Conservation (phyloP, 306 rosid genomes). For the Amphicarpaea edgeworthii region DNA sequence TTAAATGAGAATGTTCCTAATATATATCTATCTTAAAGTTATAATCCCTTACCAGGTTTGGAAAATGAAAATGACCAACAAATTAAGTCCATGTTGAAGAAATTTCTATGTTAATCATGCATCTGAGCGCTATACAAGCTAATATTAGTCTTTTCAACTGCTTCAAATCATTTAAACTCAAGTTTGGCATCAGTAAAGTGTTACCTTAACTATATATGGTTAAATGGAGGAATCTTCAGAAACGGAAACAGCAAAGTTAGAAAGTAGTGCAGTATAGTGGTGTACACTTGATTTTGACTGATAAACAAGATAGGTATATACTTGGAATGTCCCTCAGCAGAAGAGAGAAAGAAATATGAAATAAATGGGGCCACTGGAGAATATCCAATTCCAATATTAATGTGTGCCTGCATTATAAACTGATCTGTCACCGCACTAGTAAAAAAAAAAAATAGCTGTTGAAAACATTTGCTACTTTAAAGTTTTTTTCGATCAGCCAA, state of each 20-base stretch:
- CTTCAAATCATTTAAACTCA: conserved; percentile 26
- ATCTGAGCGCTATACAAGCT: neutral
- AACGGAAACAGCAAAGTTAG: conserved; percentile 2
- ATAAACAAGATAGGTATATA: neutral
- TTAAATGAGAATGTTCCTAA: conserved; percentile 1
- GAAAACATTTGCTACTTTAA: too few species aligned
- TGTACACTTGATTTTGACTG: neutral
- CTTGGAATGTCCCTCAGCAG: neutral
- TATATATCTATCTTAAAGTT: conserved; percentile 8
- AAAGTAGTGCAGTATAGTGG: neutral
- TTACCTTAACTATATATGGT: neutral
- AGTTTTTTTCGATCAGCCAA: too few species aligned
- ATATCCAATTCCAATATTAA: neutral
- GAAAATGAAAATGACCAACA: conserved; percentile 37
- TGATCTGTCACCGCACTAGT: too few species aligned
- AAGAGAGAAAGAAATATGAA: neutral
- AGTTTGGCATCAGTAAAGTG: neutral
- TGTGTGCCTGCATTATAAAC: too few species aligned
- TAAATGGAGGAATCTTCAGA: conserved; percentile 6
- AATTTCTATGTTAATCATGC: conserved; percentile 12
- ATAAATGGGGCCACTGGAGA: neutral
- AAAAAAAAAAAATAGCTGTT: too few species aligned
- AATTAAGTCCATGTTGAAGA: conserved; percentile 25
- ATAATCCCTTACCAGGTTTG: conserved; percentile 16
- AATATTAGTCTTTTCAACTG: conserved; percentile 4